Percentiles rank a stretch among this genome's conserved stretches.
Conservation (phyloP, 139 green algal species). For the Chlorella sorokiniana region DNA sequence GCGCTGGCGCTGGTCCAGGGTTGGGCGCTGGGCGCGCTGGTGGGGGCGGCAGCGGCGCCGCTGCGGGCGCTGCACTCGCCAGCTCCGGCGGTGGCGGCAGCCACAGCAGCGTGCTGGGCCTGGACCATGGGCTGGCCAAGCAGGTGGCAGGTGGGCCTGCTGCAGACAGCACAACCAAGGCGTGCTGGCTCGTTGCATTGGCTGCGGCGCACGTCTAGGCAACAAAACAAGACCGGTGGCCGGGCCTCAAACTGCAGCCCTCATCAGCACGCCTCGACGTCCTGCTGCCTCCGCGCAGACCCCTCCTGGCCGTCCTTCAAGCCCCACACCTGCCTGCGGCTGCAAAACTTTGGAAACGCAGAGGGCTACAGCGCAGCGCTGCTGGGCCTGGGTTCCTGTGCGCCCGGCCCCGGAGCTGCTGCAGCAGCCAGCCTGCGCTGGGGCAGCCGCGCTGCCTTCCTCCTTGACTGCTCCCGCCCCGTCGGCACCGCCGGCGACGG, state of each 20-base stretch:
- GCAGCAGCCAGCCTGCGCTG: slow-evolving; percentile 24
- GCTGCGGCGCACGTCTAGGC: no score
- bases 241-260: no score
- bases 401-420: no score
- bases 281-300: not conserved
- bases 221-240: no score
- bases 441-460: slow-evolving; percentile 1
- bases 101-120: not conserved
- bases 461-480: slow-evolving; percentile 6
- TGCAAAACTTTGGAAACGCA: slow-evolving; percentile 32
- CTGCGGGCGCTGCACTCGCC: not conserved
- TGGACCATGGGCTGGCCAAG: no score
- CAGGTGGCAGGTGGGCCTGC: not conserved
- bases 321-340: not conserved
- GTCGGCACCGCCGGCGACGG: not conserved
- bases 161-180: no score
- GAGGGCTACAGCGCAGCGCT: slow-evolving; percentile 17
- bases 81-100: not conserved
- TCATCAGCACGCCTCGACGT: no score
- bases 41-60: not conserved
- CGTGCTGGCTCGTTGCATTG: no score
- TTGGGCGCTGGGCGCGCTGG: slow-evolving; percentile 10
- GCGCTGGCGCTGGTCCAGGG: slow-evolving; percentile 4
- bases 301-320: slow-evolving; percentile 17
- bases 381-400: not conserved